Percentiles rank a stretch among this genome's conserved stretches.
phyloP scores from a whole-genome alignment of 2,329 filamentous ascomycete species.

The Hymenoscyphus fructigenus region DNA sequence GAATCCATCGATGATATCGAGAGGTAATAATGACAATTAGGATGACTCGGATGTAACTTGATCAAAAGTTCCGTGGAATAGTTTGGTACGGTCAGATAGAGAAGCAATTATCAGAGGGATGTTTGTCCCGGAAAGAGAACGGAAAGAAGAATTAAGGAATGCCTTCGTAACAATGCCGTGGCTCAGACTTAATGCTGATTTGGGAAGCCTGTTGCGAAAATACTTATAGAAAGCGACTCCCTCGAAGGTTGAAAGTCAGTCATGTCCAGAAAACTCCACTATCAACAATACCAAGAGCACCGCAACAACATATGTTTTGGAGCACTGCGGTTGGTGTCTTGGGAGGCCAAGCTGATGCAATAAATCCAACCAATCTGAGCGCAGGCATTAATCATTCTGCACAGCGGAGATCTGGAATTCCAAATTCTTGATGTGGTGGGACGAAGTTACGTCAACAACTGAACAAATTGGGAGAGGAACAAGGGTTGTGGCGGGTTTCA shows the following conservation, averaged over 20 bases:
- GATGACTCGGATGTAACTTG: background rate
- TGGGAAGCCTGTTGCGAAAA: background rate
- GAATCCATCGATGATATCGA: background rate
- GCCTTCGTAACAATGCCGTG: background rate
- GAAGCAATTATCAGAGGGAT: background rate
- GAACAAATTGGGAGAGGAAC: background rate
- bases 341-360: conserved; percentile 7
- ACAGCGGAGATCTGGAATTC: background rate
- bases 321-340: background rate
- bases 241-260: background rate
- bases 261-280: background rate
- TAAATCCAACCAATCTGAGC: background rate
- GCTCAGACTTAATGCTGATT: background rate
- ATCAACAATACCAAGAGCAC: conserved; percentile 1
- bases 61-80: background rate
- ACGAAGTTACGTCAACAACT: background rate
- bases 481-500: background rate
- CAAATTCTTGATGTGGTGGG: background rate
- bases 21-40: background rate
- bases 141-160: background rate
- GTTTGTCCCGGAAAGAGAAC: conserved; percentile 1
- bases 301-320: background rate
- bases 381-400: background rate
- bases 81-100: background rate
- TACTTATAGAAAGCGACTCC: conserved; percentile 7